Conservation (phyloP, 2,329 filamentous ascomycete genomes). For the Thielaviopsis punctulata region DNA sequence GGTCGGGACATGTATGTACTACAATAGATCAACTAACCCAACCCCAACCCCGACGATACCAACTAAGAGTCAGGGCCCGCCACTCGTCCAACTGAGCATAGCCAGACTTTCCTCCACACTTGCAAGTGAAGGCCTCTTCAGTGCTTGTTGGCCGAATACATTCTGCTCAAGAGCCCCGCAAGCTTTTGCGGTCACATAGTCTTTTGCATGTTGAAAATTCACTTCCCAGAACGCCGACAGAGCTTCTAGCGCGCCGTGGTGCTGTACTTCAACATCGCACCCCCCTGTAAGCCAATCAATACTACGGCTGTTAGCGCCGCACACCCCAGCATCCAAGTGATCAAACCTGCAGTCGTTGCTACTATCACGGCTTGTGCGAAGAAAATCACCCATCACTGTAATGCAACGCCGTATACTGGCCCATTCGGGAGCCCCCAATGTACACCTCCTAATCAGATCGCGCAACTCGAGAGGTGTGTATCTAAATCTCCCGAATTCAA, state of each 20-base stretch:
- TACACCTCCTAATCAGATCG: neutral
- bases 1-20: too few species aligned
- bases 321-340: too few species aligned
- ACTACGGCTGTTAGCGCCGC: too few species aligned
- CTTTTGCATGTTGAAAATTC: neutral
- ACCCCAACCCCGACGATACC: too few species aligned
- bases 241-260: neutral
- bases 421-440: conserved; percentile 1
- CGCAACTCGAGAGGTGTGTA: neutral
- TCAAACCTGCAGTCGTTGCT: too few species aligned
- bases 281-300: too few species aligned
- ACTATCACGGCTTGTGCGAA: too few species aligned
- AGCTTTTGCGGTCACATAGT: neutral
- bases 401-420: neutral
- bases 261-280: too few species aligned
- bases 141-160: neutral
- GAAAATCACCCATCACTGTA: neutral
- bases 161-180: too few species aligned
- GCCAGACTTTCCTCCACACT: neutral
- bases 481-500: neutral
- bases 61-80: too few species aligned
- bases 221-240: neutral
- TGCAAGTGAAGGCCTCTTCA: neutral
- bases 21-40: too few species aligned
- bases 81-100: too few species aligned